A percentile compares a stretch with the other conserved stretches of the same genome.
Evolutionary conservation across 495 filamentous ascomycete species (phyloP).

Genomic region (Aspergillus sclerotioniger): DNA sequence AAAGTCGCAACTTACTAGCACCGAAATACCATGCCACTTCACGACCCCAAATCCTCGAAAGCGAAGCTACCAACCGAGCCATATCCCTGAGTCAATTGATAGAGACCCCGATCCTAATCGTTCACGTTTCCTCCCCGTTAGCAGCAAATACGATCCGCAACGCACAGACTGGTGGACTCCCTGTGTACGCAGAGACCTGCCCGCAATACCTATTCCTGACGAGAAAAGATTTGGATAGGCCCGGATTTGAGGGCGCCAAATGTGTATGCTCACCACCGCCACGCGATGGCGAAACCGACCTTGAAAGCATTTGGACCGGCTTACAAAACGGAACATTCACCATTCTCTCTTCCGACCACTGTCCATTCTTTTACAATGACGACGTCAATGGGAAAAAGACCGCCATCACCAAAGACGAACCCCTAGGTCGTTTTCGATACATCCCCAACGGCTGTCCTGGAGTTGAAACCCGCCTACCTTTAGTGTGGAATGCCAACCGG

Average conservation of each 20-base stretch:
- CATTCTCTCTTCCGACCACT: constrained; percentile 30
- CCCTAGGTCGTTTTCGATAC: constrained; percentile 34
- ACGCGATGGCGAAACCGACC: constrained; percentile 29
- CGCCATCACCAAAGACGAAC: constrained; percentile 4
- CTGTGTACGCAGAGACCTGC: constrained; percentile 62
- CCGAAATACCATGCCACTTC: constrained; percentile 56
- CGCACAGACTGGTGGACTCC: constrained; percentile 53
- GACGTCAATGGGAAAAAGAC: constrained; percentile 14
- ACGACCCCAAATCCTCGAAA: constrained; percentile 53
- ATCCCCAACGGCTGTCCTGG: constrained; percentile 59
- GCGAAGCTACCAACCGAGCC: constrained; percentile 57
- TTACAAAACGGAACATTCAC: constrained; percentile 48
- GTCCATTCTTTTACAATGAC: constrained; percentile 23
- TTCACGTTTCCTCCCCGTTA: constrained; percentile 55
- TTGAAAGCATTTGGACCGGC: constrained; percentile 43
- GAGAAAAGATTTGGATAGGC: constrained; percentile 46
- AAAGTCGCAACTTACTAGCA: constrained; percentile 40
- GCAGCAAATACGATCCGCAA: constrained; percentile 51
- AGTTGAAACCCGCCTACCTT: constrained; percentile 54
- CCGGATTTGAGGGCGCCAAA: constrained; percentile 54
- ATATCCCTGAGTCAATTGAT: constrained; percentile 55
- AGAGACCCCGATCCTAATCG: constrained; percentile 55
- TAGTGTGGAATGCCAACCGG: constrained; percentile 38
- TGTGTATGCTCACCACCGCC: constrained; percentile 50
- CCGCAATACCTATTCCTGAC: constrained; percentile 63